Evolutionary conservation across 768 basidiomycete species (phyloP).

Genomic region (Boletus patriciae): DNA sequence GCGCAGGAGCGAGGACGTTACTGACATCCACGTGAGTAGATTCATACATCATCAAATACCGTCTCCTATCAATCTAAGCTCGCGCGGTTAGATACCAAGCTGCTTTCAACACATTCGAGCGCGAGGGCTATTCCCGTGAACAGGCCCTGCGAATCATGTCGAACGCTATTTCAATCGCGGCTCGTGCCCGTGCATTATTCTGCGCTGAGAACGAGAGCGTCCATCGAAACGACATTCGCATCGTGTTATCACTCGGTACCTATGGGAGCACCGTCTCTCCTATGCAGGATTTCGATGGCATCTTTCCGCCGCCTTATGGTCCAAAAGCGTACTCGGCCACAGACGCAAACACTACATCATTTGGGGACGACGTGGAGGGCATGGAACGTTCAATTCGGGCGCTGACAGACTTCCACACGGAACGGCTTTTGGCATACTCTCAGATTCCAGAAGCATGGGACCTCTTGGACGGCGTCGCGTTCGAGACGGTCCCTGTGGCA

Average conservation of each 20-base stretch:
- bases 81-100: constrained; percentile 59
- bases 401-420: constrained; percentile 61
- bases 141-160: constrained; percentile 51
- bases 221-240: constrained; percentile 34
- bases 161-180: constrained; percentile 52
- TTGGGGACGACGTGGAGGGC: constrained; percentile 37
- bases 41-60: not conserved
- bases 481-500: constrained; percentile 74
- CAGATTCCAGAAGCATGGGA: constrained; percentile 51
- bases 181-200: constrained; percentile 43
- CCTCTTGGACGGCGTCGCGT: constrained; percentile 61
- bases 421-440: constrained; percentile 56
- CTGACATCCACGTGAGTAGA: constrained; percentile 62
- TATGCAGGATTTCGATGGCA: constrained; percentile 71
- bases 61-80: not conserved
- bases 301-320: constrained; percentile 76
- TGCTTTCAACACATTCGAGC: constrained; percentile 51
- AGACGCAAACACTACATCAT: constrained; percentile 44
- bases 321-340: constrained; percentile 45
- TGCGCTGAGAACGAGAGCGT: constrained; percentile 22
- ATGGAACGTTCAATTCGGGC: constrained; percentile 45
- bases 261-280: constrained; percentile 67
- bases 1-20: constrained; percentile 65
- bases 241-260: constrained; percentile 73
- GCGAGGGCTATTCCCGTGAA: constrained; percentile 46